Conservation (phyloP, 2,329 filamentous ascomycete species). For the Aspergillus sp. region DNA sequence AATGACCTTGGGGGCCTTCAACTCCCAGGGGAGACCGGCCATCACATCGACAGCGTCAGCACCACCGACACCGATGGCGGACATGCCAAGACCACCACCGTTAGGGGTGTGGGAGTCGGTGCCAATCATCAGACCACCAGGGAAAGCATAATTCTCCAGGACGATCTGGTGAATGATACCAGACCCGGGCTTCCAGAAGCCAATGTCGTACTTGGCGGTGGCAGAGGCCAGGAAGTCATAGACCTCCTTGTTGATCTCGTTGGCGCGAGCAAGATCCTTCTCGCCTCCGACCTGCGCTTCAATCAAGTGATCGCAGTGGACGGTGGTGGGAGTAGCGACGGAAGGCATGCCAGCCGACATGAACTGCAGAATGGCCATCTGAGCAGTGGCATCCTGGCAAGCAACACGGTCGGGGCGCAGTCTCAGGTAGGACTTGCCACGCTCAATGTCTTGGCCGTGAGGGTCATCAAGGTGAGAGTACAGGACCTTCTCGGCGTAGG, state of each 20-base stretch:
- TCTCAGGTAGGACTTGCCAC: constrained; percentile 91
- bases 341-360: constrained; percentile 97
- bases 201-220: constrained; percentile 99
- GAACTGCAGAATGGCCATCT: constrained; percentile 99
- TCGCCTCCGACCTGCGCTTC: constrained; percentile 88
- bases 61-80: constrained; percentile 91
- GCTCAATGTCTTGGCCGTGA: constrained; percentile 90
- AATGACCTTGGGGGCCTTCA: constrained; percentile 95
- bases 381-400: constrained; percentile 97
- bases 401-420: constrained; percentile 94
- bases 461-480: constrained; percentile 98
- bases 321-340: constrained; percentile 87
- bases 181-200: constrained; percentile 97
- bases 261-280: constrained; percentile 86
- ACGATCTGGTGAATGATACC: constrained; percentile 99
- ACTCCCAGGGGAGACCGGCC: constrained; percentile 92
- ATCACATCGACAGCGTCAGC: constrained; percentile 98
- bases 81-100: constrained; percentile 90
- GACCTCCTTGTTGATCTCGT: constrained; percentile 96
- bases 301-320: constrained; percentile 99
- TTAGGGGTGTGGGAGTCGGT: constrained; percentile 98
- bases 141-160: constrained; percentile 98
- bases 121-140: constrained; percentile 92
- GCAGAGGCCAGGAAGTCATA: constrained; percentile 93
- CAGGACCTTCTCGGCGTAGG: constrained; percentile 95